A percentile compares a stretch with the other conserved stretches of the same genome.
Evolutionary conservation across 1,284 basidiomycete species (phyloP).

Genomic region (Inonotus hispidus): DNA sequence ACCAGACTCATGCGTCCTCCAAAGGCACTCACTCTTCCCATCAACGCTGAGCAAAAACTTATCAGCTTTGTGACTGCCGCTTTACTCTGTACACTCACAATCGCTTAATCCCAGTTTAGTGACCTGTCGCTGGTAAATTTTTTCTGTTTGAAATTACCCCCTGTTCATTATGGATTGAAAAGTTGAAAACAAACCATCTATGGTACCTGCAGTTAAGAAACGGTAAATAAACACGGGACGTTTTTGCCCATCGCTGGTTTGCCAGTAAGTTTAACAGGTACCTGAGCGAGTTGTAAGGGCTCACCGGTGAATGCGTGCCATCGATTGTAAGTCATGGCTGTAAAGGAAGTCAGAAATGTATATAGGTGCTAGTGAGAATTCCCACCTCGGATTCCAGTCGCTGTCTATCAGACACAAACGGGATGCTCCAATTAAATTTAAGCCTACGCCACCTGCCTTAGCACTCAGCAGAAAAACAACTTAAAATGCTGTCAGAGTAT

Average conservation of each 20-base stretch:
- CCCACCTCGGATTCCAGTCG: constrained; percentile 92
- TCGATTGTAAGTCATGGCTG: constrained; percentile 91
- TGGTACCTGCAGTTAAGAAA: constrained; percentile 76
- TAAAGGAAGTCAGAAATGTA: not conserved
- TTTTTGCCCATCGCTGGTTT: constrained; percentile 86
- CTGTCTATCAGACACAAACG: constrained; percentile 83
- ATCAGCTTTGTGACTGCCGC: constrained; percentile 12
- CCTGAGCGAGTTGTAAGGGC: constrained; percentile 21
- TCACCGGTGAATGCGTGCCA: constrained; percentile 94
- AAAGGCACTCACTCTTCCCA: constrained; percentile 48
- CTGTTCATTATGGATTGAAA: not conserved
- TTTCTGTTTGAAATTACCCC: constrained; percentile 43
- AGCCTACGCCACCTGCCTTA: constrained; percentile 92
- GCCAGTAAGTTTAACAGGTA: constrained; percentile 4
- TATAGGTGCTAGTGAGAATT: not conserved
- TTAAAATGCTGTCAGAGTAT: constrained; percentile 27
- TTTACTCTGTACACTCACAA: constrained; percentile 47
- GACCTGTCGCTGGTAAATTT: constrained; percentile 88
- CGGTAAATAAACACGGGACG: constrained; percentile 92
- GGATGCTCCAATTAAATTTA: constrained; percentile 90
- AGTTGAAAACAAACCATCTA: constrained; percentile 52
- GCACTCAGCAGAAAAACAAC: constrained; percentile 92
- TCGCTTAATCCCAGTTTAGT: constrained; percentile 92
- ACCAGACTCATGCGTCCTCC: not conserved
- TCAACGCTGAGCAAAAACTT: constrained; percentile 43